Evolutionary conservation across 306 rosid genomes (phyloP).

Genomic region (Fagus sylvatica): DNA sequence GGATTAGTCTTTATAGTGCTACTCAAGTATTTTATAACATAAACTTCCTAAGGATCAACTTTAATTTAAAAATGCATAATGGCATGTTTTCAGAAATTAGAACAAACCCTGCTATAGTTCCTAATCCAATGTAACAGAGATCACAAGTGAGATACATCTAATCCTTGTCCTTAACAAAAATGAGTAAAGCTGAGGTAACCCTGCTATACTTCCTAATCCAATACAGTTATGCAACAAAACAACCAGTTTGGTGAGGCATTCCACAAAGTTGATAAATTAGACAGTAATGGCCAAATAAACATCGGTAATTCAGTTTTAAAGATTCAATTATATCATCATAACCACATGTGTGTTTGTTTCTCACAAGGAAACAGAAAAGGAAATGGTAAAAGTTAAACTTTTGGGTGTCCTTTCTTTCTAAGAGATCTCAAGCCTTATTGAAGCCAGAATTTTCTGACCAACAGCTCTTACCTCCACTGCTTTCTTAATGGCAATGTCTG

Average conservation of each 20-base stretch:
- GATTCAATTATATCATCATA: neutral
- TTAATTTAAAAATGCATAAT: neutral
- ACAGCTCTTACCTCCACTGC: constrained; percentile 28
- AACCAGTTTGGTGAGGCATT: neutral
- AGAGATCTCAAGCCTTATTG: neutral
- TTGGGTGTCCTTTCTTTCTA: neutral
- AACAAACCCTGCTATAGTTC: neutral
- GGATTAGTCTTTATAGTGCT: neutral
- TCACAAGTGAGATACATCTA: neutral
- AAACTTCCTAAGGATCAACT: neutral
- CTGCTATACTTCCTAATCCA: no score
- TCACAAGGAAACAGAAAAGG: neutral
- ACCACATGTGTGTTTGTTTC: neutral
- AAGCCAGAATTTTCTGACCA: neutral
- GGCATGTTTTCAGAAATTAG: neutral
- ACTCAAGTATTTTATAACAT: neutral
- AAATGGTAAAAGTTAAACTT: neutral
- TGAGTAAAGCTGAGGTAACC: neutral
- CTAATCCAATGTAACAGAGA: neutral
- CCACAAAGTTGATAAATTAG: neutral
- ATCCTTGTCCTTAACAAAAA: neutral
- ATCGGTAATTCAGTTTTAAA: neutral
- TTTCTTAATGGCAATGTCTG: constrained; percentile 34
- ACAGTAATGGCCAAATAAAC: neutral
- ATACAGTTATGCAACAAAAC: neutral